Evolutionary conservation across 2,329 filamentous ascomycete genomes (phyloP).

Genomic region (Aspergillus sp.): DNA sequence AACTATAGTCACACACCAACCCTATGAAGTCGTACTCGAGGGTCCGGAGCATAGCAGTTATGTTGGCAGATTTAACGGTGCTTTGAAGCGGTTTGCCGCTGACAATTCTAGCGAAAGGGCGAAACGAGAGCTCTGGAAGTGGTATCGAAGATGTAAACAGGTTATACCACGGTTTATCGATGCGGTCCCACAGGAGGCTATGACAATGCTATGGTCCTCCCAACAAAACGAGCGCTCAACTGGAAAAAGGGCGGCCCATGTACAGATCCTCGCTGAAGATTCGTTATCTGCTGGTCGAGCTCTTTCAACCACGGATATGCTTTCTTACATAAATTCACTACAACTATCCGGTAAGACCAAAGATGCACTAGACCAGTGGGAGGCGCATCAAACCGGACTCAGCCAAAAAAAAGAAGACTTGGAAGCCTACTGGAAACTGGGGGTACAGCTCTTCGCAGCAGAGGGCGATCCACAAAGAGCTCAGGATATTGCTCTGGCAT

Average conservation of each 20-base stretch:
- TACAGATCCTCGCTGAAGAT: slow-evolving; percentile 64
- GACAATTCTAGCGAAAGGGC: slow-evolving; percentile 29
- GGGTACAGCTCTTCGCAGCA: slow-evolving; percentile 52
- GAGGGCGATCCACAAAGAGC: slow-evolving; percentile 49
- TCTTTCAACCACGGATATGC: slow-evolving; percentile 58
- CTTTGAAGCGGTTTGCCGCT: slow-evolving; percentile 30
- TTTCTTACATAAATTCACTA: slow-evolving; percentile 68
- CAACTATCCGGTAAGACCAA: slow-evolving; percentile 62
- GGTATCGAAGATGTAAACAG: slow-evolving; percentile 52
- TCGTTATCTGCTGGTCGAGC: slow-evolving; percentile 60
- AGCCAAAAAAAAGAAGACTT: slow-evolving; percentile 44
- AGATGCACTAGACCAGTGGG: slow-evolving; percentile 65
- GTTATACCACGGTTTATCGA: slow-evolving; percentile 49
- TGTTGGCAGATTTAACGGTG: slow-evolving; percentile 41
- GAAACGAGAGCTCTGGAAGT: slow-evolving; percentile 48
- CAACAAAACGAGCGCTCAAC: slow-evolving; percentile 43
- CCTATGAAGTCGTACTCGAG: slow-evolving; percentile 32
- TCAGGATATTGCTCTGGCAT: slow-evolving; percentile 48
- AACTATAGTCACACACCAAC: slow-evolving; percentile 18
- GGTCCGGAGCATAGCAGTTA: slow-evolving; percentile 40
- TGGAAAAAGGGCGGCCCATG: slow-evolving; percentile 56
- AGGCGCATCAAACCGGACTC: slow-evolving; percentile 55
- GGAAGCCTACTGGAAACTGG: slow-evolving; percentile 48
- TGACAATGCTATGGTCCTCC: slow-evolving; percentile 67
- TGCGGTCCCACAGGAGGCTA: slow-evolving; percentile 60